Evolutionary conservation across 495 filamentous ascomycete species (phyloP), one percentile per base, ranked within the genome.

Genomic region (Lindgomyces ingoldianus): DNA sequence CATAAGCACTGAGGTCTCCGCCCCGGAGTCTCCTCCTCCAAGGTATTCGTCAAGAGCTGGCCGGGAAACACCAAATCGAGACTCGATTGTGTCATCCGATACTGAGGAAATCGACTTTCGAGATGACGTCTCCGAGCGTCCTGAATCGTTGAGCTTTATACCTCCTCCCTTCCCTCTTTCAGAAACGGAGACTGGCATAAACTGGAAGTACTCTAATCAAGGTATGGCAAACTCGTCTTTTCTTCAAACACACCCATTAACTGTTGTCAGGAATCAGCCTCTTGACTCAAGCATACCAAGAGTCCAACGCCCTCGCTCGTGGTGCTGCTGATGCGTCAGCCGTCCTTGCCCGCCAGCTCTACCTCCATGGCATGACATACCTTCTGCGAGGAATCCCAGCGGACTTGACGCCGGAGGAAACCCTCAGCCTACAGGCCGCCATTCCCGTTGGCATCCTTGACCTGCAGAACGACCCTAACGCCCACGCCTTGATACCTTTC

Each of bases 291-390:
- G 71, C 76, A 14, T 65, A 70, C 9, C 65, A 73, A 50, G 78
- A 80, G 67, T 77, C 76, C 14, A 59, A 65, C 30, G 50, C 50
- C 2, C 22, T 65, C 11, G 30, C 66, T 4, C 64, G 44, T 11
- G 57, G 73, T 51, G 64, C 52, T 12, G 72, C 79, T 62, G 50
- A 65, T 1, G 49, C 39, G 8, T 59, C 62, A 25, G 44, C 73
- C 10, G 57, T 47, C 0, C 81, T 88, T 27, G 81, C 82, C 44
- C 80, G 89, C n/a, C 81, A 84, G 18, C 78, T 89, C 0, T 91
- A 89, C 71, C 76, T 92, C 24, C 81, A 86, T 68, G 83, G 85
- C 44, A 57, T 89, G 6, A 77, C 81, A 6, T 90, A 90, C 70
- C 77, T 91, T 2, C 80, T 91, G 1, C 81, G 82, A 51, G 89